These are phyloP conservation scores for Exophiala sp. DNA, from an alignment of 2,329 filamentous ascomycete species.

Conservation along the genomic window DNA sequence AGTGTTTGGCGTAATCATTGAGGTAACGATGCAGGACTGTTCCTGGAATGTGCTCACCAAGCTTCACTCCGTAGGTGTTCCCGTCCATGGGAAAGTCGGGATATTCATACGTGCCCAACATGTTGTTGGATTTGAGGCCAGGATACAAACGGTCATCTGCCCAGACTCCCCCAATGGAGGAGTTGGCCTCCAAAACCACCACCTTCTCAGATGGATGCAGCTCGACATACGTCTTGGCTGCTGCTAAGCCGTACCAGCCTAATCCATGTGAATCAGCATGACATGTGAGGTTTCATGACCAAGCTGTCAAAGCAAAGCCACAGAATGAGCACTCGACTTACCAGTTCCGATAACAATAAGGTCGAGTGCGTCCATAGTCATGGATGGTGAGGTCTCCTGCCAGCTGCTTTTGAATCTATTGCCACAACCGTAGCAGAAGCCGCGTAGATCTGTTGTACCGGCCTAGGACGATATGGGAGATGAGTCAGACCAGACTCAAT, in stretches of 20 bases:
- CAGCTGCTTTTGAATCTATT: too few species aligned
- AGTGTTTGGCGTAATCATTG: conserved; percentile 52
- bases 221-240: conserved; percentile 60
- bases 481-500: too few species aligned
- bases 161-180: conserved; percentile 67
- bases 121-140: conserved; percentile 70
- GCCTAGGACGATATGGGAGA: too few species aligned
- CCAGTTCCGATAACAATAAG: conserved; percentile 47
- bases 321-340: conserved; percentile 34
- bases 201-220: conserved; percentile 57
- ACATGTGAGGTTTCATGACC: neutral
- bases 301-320: neutral
- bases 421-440: too few species aligned
- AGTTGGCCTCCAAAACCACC: conserved; percentile 56
- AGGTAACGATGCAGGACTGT: conserved; percentile 56
- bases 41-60: conserved; percentile 59
- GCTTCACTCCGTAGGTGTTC: conserved; percentile 47
- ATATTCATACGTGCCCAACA: conserved; percentile 69
- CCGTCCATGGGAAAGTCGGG: conserved; percentile 68
- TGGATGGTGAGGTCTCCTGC: too few species aligned
- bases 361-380: conserved; percentile 27
- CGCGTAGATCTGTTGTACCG: neutral
- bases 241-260: conserved; percentile 57
- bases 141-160: conserved; percentile 62
- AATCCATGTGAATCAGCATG: conserved; percentile 2